Base-by-base conservation (phyloP, 306 rosid genomes). In the Coriaria nepalensis region DNA sequence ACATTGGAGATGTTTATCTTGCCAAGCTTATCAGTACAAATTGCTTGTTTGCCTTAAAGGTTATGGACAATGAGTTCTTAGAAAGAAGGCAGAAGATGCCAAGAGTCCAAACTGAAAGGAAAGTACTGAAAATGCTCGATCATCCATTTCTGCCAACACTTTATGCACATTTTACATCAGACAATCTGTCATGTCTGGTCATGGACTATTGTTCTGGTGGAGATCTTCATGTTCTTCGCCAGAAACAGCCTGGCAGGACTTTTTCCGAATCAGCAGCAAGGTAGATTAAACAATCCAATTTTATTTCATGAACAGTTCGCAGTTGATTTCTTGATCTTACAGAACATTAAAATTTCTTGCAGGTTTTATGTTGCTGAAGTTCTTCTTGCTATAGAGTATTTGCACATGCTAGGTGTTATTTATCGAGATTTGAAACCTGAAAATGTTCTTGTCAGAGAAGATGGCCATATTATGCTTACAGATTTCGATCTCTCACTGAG, bases 151-250 rank as follows among this genome's bases (percentile, higher is more conserved):
- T 86, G 5, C 96, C 96, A 0, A 81, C 82, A 2, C 80, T 86
- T 0, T 79, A 78, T 55, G 96, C 96, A 0, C 88, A 86, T 70
- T 86, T 86, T 33, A 93, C 81, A 43, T 87, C 87, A 0, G 81
- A 93, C 0, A 69, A 86, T 66, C 79, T 68, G 63, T 81, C 96
- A 10, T 86, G 96, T 81, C 69, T 86, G 71, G 96, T 86, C 10
- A 86, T 86, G 93, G 96, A 86, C 86, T 86, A 59, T 46, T 86
- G 96, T 8, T 67, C 86, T 51, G 93, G 93, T 13, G 96, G 96
- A 0, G 96, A 86, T 55, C 50, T 86, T 44, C 96, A 86, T 63
- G 78, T 93, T 2, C 82, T 86, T 35, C 63, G 88, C 9, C 88
- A 81, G 40, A 75, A 47, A 7, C 81, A 73, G 61, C 86, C 75